Percentiles rank a stretch among this genome's conserved stretches.
phyloP scores from a whole-genome alignment of 1,139 yeast genomes.

The Taphrina populina region DNA sequence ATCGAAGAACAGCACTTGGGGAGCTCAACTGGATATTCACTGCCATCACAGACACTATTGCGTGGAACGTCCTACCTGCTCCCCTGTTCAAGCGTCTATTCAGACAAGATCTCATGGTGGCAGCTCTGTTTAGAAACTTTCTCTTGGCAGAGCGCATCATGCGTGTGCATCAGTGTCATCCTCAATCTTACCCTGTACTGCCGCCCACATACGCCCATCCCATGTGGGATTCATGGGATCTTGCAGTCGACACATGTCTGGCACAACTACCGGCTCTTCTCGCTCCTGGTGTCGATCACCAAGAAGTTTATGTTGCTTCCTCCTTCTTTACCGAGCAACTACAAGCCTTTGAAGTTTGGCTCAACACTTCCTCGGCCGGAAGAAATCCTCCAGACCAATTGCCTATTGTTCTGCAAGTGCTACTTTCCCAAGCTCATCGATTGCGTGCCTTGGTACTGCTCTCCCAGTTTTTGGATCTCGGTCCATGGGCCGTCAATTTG shows the following conservation, averaged over 20 bases:
- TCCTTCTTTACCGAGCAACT: slow-evolving; percentile 93
- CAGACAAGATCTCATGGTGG: slow-evolving; percentile 94
- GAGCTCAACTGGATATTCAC: slow-evolving; percentile 97
- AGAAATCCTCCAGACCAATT: slow-evolving; percentile 87
- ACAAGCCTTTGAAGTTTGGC: slow-evolving; percentile 95
- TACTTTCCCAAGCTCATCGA: slow-evolving; percentile 90
- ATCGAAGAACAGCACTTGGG: slow-evolving; percentile 91
- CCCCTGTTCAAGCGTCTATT: slow-evolving; percentile 85
- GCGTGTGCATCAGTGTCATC: slow-evolving; percentile 93
- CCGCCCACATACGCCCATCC: slow-evolving; percentile 83
- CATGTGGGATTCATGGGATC: slow-evolving; percentile 99
- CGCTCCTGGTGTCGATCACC: slow-evolving; percentile 44
- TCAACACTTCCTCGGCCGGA: slow-evolving; percentile 80
- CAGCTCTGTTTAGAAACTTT: slow-evolving; percentile 90
- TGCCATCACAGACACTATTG: slow-evolving; percentile 96
- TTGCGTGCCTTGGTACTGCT: slow-evolving; percentile 80
- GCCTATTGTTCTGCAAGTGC: slow-evolving; percentile 88
- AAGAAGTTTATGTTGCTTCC: slow-evolving; percentile 72
- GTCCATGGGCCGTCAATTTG: slow-evolving; percentile 96
- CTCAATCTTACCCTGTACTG: slow-evolving; percentile 87
- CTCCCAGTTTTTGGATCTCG: slow-evolving; percentile 83
- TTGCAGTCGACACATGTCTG: slow-evolving; percentile 91
- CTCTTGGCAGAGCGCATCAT: slow-evolving; percentile 86
- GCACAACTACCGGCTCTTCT: slow-evolving; percentile 51
- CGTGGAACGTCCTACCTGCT: slow-evolving; percentile 90